These are phyloP conservation scores for Pouteria campechiana DNA, from an alignment of 179 eudicot species.

Conservation along the genomic window DNA sequence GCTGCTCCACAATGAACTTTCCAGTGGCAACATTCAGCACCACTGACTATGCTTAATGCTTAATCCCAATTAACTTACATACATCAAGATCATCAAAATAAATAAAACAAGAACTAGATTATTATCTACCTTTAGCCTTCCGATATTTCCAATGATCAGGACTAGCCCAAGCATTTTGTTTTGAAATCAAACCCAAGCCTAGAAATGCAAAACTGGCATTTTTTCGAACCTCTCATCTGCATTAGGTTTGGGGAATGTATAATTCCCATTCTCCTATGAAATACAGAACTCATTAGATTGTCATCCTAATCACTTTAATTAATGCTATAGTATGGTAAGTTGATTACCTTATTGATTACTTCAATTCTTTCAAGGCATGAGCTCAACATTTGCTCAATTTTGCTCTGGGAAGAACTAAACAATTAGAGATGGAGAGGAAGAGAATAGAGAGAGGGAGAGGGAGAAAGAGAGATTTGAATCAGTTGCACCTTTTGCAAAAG, in stretches of 20 bases:
- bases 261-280: constrained; percentile 44
- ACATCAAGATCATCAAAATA: too few relatives aligned
- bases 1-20: too few relatives aligned
- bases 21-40: too few relatives aligned
- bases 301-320: not conserved
- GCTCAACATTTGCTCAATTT: constrained; percentile 69
- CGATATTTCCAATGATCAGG: constrained; percentile 96
- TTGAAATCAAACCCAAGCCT: constrained; percentile 48
- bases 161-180: constrained; percentile 95
- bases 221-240: constrained; percentile 38
- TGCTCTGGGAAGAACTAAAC: constrained; percentile 14
- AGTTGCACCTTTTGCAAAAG: constrained; percentile 92
- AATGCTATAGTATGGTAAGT: not conserved
- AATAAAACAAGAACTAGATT: not conserved
- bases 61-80: too few relatives aligned
- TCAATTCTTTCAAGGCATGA: constrained; percentile 34
- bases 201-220: constrained; percentile 50
- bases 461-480: too few relatives aligned
- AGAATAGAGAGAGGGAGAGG: not conserved
- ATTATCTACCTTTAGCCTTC: constrained; percentile 47
- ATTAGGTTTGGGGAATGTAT: constrained; percentile 24
- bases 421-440: not conserved
- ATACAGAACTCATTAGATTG: not conserved
- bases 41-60: too few relatives aligned
- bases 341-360: constrained; percentile 41